Evolutionary conservation across 495 filamentous ascomycete species (phyloP).

Genomic region (Trichoderma virens): DNA sequence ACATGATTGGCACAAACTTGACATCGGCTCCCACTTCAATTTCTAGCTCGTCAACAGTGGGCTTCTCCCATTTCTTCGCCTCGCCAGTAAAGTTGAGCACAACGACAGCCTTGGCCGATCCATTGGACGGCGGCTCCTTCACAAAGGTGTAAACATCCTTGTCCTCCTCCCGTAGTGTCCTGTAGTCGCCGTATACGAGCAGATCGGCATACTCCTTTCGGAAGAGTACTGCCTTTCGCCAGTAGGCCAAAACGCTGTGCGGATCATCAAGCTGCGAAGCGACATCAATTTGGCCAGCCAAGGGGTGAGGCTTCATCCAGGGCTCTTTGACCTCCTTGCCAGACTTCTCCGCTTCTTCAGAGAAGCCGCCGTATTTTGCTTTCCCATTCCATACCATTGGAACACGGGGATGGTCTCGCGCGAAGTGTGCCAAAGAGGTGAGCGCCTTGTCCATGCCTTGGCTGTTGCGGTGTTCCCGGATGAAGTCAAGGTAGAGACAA

Average conservation of each 20-base stretch:
- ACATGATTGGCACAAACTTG: neutral
- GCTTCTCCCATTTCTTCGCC: neutral
- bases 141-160: slow-evolving; percentile 18
- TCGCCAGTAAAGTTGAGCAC: slow-evolving; percentile 19
- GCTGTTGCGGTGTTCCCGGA: slow-evolving; percentile 51
- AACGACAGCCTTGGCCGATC: slow-evolving; percentile 18
- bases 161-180: slow-evolving; percentile 19
- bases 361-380: slow-evolving; percentile 45
- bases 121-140: slow-evolving; percentile 15
- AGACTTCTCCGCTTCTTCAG: slow-evolving; percentile 26
- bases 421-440: slow-evolving; percentile 36
- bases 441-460: slow-evolving; percentile 30
- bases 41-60: neutral
- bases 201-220: slow-evolving; percentile 44
- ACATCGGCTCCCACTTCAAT: neutral
- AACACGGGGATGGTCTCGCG: slow-evolving; percentile 53
- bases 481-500: slow-evolving; percentile 52
- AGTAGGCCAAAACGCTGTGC: slow-evolving; percentile 38
- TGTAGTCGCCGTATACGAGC: slow-evolving; percentile 57
- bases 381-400: slow-evolving; percentile 55
- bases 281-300: slow-evolving; percentile 37
- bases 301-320: slow-evolving; percentile 48
- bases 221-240: slow-evolving; percentile 33
- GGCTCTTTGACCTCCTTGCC: slow-evolving; percentile 19
- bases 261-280: slow-evolving; percentile 28